These are phyloP conservation scores for Dictyostelium brefeldianum DNA, from an alignment of 78 protist genomes.

Conservation along the genomic window DNA sequence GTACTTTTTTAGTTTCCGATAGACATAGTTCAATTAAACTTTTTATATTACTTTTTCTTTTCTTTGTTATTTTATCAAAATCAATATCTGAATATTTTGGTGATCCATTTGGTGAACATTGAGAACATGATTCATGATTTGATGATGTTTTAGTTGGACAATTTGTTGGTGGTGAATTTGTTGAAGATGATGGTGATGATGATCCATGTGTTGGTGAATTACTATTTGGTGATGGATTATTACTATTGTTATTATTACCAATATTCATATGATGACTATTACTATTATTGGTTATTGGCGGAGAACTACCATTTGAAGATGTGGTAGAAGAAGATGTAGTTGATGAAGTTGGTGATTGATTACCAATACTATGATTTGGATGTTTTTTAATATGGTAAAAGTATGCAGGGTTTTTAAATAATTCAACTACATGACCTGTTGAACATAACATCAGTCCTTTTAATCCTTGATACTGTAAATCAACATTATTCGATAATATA, in stretches of 20 bases:
- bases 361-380: slow-evolving; percentile 43
- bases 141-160: neutral
- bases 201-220: neutral
- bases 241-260: neutral
- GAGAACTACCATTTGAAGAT: neutral
- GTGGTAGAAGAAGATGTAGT: neutral
- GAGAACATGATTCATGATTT: slow-evolving; percentile 18
- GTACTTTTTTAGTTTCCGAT: slow-evolving; percentile 64
- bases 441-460: slow-evolving; percentile 73
- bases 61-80: slow-evolving; percentile 48
- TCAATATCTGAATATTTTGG: slow-evolving; percentile 74
- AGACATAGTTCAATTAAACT: slow-evolving; percentile 64
- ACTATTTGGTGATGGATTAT: neutral
- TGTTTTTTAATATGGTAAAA: slow-evolving; percentile 72
- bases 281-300: neutral
- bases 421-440: slow-evolving; percentile 57
- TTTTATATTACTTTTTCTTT: slow-evolving; percentile 59
- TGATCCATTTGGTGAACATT: slow-evolving; percentile 45
- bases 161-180: slow-evolving; percentile 15
- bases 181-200: slow-evolving; percentile 35
- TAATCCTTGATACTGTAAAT: slow-evolving; percentile 65
- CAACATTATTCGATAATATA: slow-evolving; percentile 44
- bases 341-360: neutral
- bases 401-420: slow-evolving; percentile 67
- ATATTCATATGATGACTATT: neutral